Percentiles rank a stretch among this genome's conserved stretches.
Conservation (phyloP, 2,329 filamentous ascomycete species). For the Aspergillus eucalypticola region DNA sequence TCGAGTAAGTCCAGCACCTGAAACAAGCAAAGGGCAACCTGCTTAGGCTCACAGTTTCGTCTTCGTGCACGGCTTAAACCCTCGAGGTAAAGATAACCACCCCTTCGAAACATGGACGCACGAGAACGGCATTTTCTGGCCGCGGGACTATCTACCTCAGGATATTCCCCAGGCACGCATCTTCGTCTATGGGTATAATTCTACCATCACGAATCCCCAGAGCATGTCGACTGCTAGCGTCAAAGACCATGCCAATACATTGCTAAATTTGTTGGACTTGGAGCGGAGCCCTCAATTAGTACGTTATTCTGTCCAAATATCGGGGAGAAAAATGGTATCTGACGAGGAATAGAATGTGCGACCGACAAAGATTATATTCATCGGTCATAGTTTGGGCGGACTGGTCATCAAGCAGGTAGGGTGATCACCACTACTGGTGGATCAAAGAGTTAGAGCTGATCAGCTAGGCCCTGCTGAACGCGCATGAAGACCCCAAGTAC, state of each 20-base stretch:
- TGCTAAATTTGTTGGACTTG: conserved; percentile 35
- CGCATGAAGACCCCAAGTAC: conserved; percentile 38
- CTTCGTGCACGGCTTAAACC: conserved; percentile 36
- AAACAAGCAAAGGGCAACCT: not conserved
- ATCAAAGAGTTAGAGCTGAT: not conserved
- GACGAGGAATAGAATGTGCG: conserved; percentile 17
- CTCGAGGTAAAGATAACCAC: conserved; percentile 33
- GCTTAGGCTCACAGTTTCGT: conserved; percentile 23
- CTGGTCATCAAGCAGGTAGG: conserved; percentile 35
- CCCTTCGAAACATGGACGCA: conserved; percentile 37
- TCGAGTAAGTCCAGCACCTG: conserved; percentile 26
- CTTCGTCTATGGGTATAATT: conserved; percentile 37
- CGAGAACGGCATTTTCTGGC: conserved; percentile 29
- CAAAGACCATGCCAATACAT: conserved; percentile 37
- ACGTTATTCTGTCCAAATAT: not conserved
- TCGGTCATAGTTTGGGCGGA: conserved; percentile 35
- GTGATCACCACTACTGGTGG: too few species aligned
- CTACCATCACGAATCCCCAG: conserved; percentile 32
- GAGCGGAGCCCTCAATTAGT: conserved; percentile 32
- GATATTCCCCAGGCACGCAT: conserved; percentile 33
- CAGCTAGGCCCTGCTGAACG: conserved; percentile 34
- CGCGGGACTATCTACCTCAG: conserved; percentile 25
- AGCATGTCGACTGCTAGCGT: conserved; percentile 37
- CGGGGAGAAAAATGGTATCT: not conserved
- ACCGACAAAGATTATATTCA: conserved; percentile 32